These are phyloP conservation scores for Primulina tabacum DNA, from an alignment of 257 asterid species.

Conservation along the genomic window DNA sequence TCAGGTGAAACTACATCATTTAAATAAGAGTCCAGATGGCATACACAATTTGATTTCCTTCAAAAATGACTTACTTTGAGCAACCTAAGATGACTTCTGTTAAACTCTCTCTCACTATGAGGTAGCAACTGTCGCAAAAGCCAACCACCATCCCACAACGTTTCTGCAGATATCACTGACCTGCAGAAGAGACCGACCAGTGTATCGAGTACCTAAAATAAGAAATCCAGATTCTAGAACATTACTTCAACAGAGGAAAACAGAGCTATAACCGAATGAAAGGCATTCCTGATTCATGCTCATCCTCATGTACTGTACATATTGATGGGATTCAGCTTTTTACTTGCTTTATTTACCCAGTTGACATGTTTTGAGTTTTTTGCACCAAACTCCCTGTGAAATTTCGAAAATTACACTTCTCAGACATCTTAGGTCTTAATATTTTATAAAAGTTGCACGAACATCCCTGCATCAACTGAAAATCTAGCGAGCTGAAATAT, in stretches of 20 bases:
- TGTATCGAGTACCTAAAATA: conserved; percentile 80
- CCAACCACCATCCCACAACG: conserved; percentile 99
- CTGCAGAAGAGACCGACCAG: conserved; percentile 95
- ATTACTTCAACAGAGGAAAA: neutral
- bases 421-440: no score
- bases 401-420: no score
- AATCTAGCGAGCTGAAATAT: no score
- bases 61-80: conserved; percentile 56
- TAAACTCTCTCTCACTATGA: conserved; percentile 77
- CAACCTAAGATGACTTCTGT: conserved; percentile 57
- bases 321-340: neutral
- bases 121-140: conserved; percentile 97
- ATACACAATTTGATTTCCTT: conserved; percentile 24
- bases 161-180: conserved; percentile 85
- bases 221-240: conserved; percentile 25
- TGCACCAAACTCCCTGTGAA: no score
- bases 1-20: conserved; percentile 11
- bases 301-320: neutral
- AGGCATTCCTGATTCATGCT: conserved; percentile 7
- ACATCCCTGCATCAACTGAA: no score
- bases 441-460: no score
- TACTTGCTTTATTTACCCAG: neutral
- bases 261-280: conserved; percentile 6
- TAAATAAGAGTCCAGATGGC: conserved; percentile 11
- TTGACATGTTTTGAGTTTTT: neutral